A percentile compares a stretch with the other conserved stretches of the same genome.
Evolutionary conservation across 768 basidiomycete species (phyloP).

Genomic region (Lentinula guzmanii): DNA sequence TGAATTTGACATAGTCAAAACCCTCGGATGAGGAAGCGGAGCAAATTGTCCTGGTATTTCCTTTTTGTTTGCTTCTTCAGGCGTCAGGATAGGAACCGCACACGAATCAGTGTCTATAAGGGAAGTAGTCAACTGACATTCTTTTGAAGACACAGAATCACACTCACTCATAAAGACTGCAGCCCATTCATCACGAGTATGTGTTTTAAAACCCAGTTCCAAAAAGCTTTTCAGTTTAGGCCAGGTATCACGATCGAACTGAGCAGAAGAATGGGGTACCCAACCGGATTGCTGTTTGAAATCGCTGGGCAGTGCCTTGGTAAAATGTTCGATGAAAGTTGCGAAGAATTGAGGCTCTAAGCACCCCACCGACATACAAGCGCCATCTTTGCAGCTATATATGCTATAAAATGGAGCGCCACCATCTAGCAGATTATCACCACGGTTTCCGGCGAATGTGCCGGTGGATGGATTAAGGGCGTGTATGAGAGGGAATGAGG

Average conservation of each 20-base stretch:
- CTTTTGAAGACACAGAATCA: background rate
- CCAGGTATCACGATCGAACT: slow-evolving; percentile 48
- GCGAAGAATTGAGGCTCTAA: slow-evolving; percentile 70
- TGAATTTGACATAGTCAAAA: slow-evolving; percentile 13
- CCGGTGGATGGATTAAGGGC: background rate
- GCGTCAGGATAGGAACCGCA: slow-evolving; percentile 59
- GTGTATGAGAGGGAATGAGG: slow-evolving; percentile 63
- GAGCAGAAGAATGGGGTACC: slow-evolving; percentile 44
- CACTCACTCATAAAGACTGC: slow-evolving; percentile 55
- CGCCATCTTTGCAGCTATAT: slow-evolving; percentile 66
- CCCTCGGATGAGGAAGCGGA: slow-evolving; percentile 48
- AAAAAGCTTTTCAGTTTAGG: slow-evolving; percentile 50
- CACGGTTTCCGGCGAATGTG: slow-evolving; percentile 39
- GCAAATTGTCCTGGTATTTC: slow-evolving; percentile 28
- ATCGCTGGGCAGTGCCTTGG: slow-evolving; percentile 40
- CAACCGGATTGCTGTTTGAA: slow-evolving; percentile 44
- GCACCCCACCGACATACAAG: slow-evolving; percentile 75
- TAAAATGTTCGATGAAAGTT: slow-evolving; percentile 52
- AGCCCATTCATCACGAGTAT: slow-evolving; percentile 66
- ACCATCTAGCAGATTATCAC: slow-evolving; percentile 62
- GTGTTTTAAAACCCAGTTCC: slow-evolving; percentile 52
- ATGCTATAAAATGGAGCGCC: slow-evolving; percentile 75
- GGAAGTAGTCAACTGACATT: background rate
- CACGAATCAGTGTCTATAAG: slow-evolving; percentile 67
- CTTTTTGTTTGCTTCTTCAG: slow-evolving; percentile 50